Percentiles rank a stretch among this genome's conserved stretches.
These are phyloP conservation scores for Blastobotrys peoriensis DNA, from an alignment of 805 yeast genomes.

Conservation along the genomic window DNA sequence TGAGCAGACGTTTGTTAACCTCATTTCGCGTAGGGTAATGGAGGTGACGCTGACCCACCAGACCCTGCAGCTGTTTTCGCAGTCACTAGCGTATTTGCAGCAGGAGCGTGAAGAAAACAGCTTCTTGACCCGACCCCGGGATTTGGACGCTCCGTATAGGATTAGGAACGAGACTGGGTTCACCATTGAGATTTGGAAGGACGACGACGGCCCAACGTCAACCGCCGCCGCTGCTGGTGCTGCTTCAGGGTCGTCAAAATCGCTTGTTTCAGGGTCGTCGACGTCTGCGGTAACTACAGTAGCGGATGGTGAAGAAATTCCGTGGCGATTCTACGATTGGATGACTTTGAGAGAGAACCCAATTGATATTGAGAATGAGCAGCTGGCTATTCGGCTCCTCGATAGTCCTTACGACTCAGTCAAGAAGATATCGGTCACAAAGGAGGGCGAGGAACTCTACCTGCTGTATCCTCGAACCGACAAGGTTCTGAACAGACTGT, in stretches of 20 bases:
- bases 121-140: slow-evolving; percentile 47
- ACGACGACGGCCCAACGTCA: slow-evolving; percentile 33
- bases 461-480: slow-evolving; percentile 55
- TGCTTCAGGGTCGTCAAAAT: too few species aligned
- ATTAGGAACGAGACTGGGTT: slow-evolving; percentile 82
- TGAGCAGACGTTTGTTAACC: slow-evolving; percentile 50
- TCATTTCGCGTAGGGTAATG: slow-evolving; percentile 69
- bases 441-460: slow-evolving; percentile 78
- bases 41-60: slow-evolving; percentile 79
- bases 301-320: slow-evolving; percentile 44
- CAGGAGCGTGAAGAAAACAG: slow-evolving; percentile 20
- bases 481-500: slow-evolving; percentile 65
- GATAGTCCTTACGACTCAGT: slow-evolving; percentile 52
- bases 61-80: slow-evolving; percentile 69
- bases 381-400: slow-evolving; percentile 51
- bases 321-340: slow-evolving; percentile 98
- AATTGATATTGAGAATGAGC: slow-evolving; percentile 54
- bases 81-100: slow-evolving; percentile 47
- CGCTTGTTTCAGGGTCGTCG: too few species aligned
- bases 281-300: slow-evolving; percentile 19
- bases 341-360: slow-evolving; percentile 72
- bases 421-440: slow-evolving; percentile 56
- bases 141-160: slow-evolving; percentile 74
- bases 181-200: slow-evolving; percentile 79
- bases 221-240: not conserved